Evolutionary conservation across 1,284 basidiomycete genomes (phyloP).

Genomic region (Rhodotorula sp.): DNA sequence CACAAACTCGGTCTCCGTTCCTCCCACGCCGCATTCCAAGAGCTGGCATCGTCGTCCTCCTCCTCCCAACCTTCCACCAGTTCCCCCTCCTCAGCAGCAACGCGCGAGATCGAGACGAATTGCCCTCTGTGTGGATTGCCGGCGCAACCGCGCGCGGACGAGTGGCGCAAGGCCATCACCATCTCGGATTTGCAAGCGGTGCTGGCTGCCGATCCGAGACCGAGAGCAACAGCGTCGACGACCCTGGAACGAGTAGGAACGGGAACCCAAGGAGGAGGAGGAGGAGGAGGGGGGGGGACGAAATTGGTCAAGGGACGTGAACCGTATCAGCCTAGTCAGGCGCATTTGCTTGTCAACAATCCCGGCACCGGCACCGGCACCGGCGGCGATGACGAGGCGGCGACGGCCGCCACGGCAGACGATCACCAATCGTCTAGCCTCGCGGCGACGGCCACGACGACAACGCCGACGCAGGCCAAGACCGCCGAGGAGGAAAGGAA

Average conservation of each 20-base stretch:
- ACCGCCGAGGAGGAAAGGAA: background rate
- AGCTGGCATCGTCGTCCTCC: background rate
- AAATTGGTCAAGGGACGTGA: background rate
- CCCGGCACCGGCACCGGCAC: background rate
- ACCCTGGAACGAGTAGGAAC: background rate
- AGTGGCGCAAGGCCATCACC: constrained; percentile 35
- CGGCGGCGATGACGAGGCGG: background rate
- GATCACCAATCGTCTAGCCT: background rate
- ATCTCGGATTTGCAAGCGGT: constrained; percentile 21
- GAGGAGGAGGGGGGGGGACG: background rate
- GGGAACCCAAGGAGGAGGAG: background rate
- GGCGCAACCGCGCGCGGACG: constrained; percentile 18
- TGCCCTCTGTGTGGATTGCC: constrained; percentile 12
- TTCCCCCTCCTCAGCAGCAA: background rate
- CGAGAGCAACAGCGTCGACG: too few species aligned
- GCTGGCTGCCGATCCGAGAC: background rate
- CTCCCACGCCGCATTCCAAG: constrained; percentile 2
- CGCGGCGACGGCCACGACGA: background rate
- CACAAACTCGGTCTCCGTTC: constrained; percentile 38
- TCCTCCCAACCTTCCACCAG: background rate
- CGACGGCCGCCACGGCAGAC: background rate
- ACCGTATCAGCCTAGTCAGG: constrained; percentile 24
- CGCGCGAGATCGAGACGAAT: background rate
- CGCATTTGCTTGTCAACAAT: constrained; percentile 6
- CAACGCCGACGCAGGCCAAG: too few species aligned